Conservation (phyloP, 2,329 filamentous ascomycete species). For the Pyricularia pennisetigena region DNA sequence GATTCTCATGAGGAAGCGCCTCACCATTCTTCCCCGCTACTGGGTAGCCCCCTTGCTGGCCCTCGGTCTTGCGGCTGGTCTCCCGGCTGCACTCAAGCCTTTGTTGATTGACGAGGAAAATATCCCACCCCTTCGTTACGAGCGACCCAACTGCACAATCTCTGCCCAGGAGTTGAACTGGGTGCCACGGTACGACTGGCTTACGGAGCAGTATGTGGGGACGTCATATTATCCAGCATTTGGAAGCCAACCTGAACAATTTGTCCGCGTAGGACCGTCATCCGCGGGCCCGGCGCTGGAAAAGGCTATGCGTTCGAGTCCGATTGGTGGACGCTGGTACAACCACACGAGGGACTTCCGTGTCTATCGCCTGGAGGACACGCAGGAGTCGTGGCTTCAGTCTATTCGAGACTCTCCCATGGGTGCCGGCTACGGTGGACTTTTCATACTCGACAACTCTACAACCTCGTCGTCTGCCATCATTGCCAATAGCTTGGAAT, state of each 20-base stretch:
- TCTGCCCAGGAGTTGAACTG: background rate
- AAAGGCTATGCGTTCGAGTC: background rate
- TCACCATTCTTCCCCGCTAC: constrained; percentile 68
- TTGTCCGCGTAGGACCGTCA: background rate
- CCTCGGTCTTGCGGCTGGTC: constrained; percentile 69
- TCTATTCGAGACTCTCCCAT: constrained; percentile 53
- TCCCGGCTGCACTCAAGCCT: constrained; percentile 41
- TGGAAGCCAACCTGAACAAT: background rate
- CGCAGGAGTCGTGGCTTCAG: constrained; percentile 56
- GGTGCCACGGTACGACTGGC: background rate
- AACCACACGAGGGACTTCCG: constrained; percentile 15
- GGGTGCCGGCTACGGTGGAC: constrained; percentile 63
- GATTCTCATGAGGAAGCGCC: constrained; percentile 69
- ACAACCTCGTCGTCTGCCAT: constrained; percentile 46
- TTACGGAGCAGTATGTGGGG: background rate
- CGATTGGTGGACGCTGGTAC: background rate
- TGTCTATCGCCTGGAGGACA: constrained; percentile 46
- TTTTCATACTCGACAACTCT: constrained; percentile 59
- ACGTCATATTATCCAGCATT: background rate
- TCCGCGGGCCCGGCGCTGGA: background rate
- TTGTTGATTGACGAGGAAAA: constrained; percentile 14
- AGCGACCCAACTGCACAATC: background rate
- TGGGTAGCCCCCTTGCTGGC: constrained; percentile 67
- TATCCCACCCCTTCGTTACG: constrained; percentile 17
- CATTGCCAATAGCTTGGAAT: constrained; percentile 57